Evolutionary conservation across 345 rosid species (phyloP).

Genomic region (Moringa oleifera): DNA sequence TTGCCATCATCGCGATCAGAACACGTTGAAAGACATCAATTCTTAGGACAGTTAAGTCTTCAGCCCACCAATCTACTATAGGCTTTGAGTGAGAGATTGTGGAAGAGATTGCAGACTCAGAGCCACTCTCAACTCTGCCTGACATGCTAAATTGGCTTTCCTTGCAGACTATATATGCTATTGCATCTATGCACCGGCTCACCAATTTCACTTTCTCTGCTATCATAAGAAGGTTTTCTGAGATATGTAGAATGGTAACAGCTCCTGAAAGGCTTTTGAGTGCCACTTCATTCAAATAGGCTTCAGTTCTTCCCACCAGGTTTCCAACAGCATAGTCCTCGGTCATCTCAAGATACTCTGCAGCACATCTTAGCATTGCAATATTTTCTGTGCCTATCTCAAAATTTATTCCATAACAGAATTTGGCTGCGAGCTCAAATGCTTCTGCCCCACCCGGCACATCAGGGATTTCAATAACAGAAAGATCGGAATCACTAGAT

Average conservation of each 20-base stretch:
- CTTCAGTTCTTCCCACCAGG: constrained; percentile 61
- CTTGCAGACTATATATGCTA: constrained; percentile 67
- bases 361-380: constrained; percentile 66
- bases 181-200: constrained; percentile 70
- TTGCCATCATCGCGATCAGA: constrained; percentile 70
- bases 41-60: constrained; percentile 71
- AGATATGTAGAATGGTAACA: constrained; percentile 50
- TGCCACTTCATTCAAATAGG: constrained; percentile 76
- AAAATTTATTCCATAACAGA: constrained; percentile 88
- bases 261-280: constrained; percentile 66
- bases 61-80: constrained; percentile 94
- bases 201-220: constrained; percentile 82
- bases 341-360: constrained; percentile 88
- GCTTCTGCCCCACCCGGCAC: constrained; percentile 73
- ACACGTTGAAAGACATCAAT: constrained; percentile 82
- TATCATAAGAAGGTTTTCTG: constrained; percentile 48
- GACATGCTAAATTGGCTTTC: constrained; percentile 53
- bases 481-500: constrained; percentile 53
- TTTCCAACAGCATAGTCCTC: constrained; percentile 76
- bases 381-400: constrained; percentile 79
- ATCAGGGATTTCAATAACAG: constrained; percentile 44
- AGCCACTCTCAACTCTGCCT: constrained; percentile 38
- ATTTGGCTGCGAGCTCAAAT: constrained; percentile 84
- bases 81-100: constrained; percentile 31
- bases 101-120: constrained; percentile 28